Base-by-base conservation (phyloP, 2,329 filamentous ascomycete species). In the Ramularia endophylla region DNA sequence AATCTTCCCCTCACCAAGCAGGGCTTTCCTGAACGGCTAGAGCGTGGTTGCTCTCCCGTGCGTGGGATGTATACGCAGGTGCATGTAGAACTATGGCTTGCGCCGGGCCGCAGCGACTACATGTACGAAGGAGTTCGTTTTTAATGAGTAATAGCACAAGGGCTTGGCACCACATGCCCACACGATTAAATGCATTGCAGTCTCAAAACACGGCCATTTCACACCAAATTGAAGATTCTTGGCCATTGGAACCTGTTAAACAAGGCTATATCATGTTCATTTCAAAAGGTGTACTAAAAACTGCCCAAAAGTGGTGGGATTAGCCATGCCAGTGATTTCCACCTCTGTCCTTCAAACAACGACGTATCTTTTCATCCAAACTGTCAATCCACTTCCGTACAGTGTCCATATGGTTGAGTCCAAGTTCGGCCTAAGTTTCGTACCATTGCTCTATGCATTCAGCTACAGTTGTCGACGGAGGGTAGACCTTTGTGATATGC, bases 81-180 rank as follows among this genome's bases (percentile, higher is more conserved):
- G 38, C 41, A 33, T 44, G 52, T 55, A n/a, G n/a, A n/a, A n/a
- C n/a, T n/a, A n/a, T n/a, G 50, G 55, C 47, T 47, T 53, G 55
- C 53, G 55, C 55, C 52, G 55, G 55, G 56, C 22, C 22, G 22
- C 11, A 25, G 22, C 22, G 22, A 25, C 11, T 25, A n/a, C n/a
- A n/a, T n/a, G n/a, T n/a, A n/a, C n/a, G n/a, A n/a, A n/a, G n/a
- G n/a, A n/a, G n/a, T n/a, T n/a, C n/a, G n/a, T n/a, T n/a, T n/a
- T n/a, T n/a, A n/a, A n/a, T n/a, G n/a, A n/a, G n/a, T n/a, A n/a
- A n/a, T n/a, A n/a, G n/a, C n/a, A n/a, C n/a, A n/a, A n/a, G n/a
- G n/a, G n/a, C n/a, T n/a, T n/a, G n/a, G n/a, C n/a, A n/a, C n/a
- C n/a, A n/a, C n/a, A n/a, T n/a, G n/a, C n/a, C n/a, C n/a, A n/a